Evolutionary conservation across 352 stramenopile genomes (phyloP).

Genomic region (Nothophytophthora sp.): DNA sequence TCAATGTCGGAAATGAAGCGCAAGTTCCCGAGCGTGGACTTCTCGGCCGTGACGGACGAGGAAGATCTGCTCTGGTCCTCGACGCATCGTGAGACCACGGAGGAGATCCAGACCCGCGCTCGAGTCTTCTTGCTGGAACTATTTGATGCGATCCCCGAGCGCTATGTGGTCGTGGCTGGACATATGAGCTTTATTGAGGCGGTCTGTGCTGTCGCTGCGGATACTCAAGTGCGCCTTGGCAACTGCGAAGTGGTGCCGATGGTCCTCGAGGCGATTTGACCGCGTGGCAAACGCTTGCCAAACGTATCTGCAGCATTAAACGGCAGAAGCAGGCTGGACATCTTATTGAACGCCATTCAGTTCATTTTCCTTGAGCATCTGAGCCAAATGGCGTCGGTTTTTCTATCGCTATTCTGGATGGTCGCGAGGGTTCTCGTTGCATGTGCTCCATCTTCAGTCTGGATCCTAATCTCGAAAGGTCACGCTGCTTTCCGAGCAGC

Average conservation of each 20-base stretch:
- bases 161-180: constrained; percentile 57
- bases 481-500: too few species aligned
- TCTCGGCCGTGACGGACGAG: constrained; percentile 48
- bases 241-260: constrained; percentile 51
- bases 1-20: constrained; percentile 36
- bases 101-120: constrained; percentile 53
- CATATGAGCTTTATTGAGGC: constrained; percentile 72
- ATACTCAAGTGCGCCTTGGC: constrained; percentile 25
- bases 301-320: too few species aligned
- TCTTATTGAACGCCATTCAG: too few species aligned
- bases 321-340: too few species aligned
- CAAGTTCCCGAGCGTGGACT: constrained; percentile 67
- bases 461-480: too few species aligned
- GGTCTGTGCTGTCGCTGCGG: constrained; percentile 47
- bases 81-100: constrained; percentile 54
- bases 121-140: constrained; percentile 47
- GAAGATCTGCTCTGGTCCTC: constrained; percentile 56
- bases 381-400: too few species aligned
- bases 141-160: constrained; percentile 45
- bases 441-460: too few species aligned
- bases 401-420: too few species aligned
- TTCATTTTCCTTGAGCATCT: too few species aligned
- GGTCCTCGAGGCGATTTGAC: constrained; percentile 22
- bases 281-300: too few species aligned
- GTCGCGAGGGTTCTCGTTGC: too few species aligned